phyloP scores from a whole-genome alignment of 2,329 filamentous ascomycete genomes.

The Pezicula rhizophila region DNA sequence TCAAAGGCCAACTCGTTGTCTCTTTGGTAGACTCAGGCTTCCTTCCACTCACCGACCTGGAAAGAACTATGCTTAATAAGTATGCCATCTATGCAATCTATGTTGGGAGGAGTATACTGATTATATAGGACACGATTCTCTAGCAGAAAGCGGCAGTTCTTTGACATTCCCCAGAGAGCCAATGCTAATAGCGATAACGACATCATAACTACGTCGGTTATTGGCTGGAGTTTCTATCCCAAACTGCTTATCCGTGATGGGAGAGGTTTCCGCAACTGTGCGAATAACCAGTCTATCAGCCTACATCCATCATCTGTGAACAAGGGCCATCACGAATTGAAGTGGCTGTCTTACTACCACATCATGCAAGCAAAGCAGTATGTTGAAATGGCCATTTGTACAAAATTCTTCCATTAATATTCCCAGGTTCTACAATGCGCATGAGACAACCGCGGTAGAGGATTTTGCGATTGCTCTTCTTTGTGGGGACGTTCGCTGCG shows the following conservation, averaged over 20 bases:
- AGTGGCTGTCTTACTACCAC: constrained; percentile 91
- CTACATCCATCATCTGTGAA: constrained; percentile 88
- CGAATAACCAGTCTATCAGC: constrained; percentile 86
- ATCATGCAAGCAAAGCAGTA: constrained; percentile 89
- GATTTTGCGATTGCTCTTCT: constrained; percentile 78
- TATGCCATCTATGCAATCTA: constrained; percentile 27
- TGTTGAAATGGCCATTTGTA: constrained; percentile 26
- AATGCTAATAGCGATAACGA: constrained; percentile 78
- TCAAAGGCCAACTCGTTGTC: constrained; percentile 85
- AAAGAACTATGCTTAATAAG: constrained; percentile 63
- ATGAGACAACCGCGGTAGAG: constrained; percentile 77
- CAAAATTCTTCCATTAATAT: constrained; percentile 16
- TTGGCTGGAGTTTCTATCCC: constrained; percentile 93
- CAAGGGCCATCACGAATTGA: constrained; percentile 59
- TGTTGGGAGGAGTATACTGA: background rate
- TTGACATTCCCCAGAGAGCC: constrained; percentile 70
- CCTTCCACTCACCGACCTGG: constrained; percentile 65
- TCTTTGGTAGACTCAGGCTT: constrained; percentile 83
- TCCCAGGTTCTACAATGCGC: constrained; percentile 74
- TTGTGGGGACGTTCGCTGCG: constrained; percentile 83
- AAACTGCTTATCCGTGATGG: constrained; percentile 80
- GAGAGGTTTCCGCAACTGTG: constrained; percentile 84
- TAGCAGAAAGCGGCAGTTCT: constrained; percentile 63
- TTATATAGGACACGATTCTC: constrained; percentile 50
- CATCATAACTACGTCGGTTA: constrained; percentile 69